Evolutionary conservation across 768 basidiomycete species (phyloP), one percentile per base, ranked within the genome.

Genomic region (Tephrocybe sp.): DNA sequence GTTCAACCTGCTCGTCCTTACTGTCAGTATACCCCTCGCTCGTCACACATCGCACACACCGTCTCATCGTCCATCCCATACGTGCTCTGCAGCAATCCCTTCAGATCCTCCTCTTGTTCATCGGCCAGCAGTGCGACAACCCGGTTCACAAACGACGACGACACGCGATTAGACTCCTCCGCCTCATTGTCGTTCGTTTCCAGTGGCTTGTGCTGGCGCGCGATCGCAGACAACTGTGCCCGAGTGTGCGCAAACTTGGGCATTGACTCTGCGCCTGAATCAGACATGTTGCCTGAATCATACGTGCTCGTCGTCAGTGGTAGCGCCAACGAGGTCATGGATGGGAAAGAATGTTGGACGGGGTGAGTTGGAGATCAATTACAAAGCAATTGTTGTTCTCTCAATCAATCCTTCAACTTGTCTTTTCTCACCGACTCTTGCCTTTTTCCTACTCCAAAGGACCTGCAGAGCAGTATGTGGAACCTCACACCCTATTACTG

Each of bases 71-170:
- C 82, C 54, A 86, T 78, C 1, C 77, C 80, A 64, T 83, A 91
- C 22, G 77, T 80, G 29, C 77, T 75, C 68, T 82, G 88, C 50
- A 97, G 76, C 29, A 92, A 60, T 0, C 64, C 58, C 68, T 94
- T 94, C 61, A 95, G 82, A 41, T 83, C 82, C 47, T 95, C 94
- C 67, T 94, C 94, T 50, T 86, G 82, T 68, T 97, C 94, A 45
- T 84, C 81, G 24, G 79, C 80, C 31, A 97, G 78, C 44, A 91
- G 69, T 2, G 72, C 69, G 21, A 88, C 87, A 3, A 94, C 86
- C 59, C 75, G 75, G 59, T 74, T 79, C n/a, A 94, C 79, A 8
- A 94, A 67, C 29, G 74, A 68, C 4, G 82, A 73, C 36, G 76
- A 79, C 37, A 92, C 81, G 25, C 71, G 68, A 48, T 69, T 71